A percentile compares a stretch with the other conserved stretches of the same genome.
Conservation (phyloP, 345 rosid species). For the Arabis hirsuta region DNA sequence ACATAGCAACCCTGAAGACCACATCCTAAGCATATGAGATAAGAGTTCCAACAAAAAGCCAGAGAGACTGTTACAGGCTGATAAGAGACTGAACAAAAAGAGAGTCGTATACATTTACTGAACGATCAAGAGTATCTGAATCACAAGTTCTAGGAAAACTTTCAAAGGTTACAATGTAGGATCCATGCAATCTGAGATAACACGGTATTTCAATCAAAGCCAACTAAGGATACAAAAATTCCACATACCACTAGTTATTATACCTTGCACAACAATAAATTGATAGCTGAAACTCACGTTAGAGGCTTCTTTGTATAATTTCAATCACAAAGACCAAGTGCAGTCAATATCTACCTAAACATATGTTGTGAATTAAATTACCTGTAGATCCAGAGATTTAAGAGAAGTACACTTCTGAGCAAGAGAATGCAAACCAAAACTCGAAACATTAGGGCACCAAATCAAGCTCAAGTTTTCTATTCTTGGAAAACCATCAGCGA, state of each 20-base stretch:
- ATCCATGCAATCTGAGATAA: not conserved
- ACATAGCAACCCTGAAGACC: conserved; percentile 77
- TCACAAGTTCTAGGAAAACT: not conserved
- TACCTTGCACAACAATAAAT: not conserved
- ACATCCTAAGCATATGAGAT: conserved; percentile 36
- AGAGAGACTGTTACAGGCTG: not conserved
- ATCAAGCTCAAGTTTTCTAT: conserved; percentile 80
- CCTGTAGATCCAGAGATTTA: conserved; percentile 87
- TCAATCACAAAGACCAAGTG: not conserved
- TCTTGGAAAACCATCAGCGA: conserved; percentile 69
- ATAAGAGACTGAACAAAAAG: conserved; percentile 12
- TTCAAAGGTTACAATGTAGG: not conserved
- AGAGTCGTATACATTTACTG: not conserved
- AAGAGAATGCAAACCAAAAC: conserved; percentile 65
- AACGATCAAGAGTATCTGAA: not conserved
- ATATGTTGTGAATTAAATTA: conserved; percentile 25
- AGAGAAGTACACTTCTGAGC: conserved; percentile 64
- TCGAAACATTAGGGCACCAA: conserved; percentile 83
- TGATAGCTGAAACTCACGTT: not conserved
- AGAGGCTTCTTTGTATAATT: not conserved
- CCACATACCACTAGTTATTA: not conserved
- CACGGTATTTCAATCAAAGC: not conserved
- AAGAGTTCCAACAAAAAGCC: not conserved
- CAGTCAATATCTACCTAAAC: too few species aligned
- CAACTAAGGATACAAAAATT: not conserved